A percentile compares a stretch with the other conserved stretches of the same genome.
Conservation (phyloP, 2,329 filamentous ascomycete genomes). For the Celoporthe dispersa region DNA sequence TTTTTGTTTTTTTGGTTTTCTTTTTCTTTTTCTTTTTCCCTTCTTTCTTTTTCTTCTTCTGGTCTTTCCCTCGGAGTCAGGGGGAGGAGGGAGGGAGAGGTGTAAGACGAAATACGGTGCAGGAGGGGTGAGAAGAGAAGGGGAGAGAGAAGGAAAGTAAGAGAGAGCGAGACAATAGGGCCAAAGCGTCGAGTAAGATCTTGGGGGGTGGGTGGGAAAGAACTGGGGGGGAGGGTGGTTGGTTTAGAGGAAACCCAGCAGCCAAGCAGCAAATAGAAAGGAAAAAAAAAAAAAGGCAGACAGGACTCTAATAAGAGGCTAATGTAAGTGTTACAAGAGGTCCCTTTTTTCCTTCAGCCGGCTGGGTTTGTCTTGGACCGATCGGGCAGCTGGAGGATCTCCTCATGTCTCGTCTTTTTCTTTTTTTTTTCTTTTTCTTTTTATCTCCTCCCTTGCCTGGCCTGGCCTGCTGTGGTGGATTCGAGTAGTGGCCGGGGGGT, state of each 20-base stretch:
- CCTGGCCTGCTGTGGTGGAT: not conserved
- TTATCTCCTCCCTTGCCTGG: not conserved
- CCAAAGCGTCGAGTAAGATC: not conserved
- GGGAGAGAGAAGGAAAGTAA: not conserved
- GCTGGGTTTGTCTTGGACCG: slow-evolving; percentile 14
- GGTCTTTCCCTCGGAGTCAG: not conserved
- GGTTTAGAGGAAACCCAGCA: not conserved
- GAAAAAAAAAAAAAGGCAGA: not conserved
- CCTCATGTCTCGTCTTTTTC: not conserved
- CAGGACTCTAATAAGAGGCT: slow-evolving; percentile 2
- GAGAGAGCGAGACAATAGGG: not conserved
- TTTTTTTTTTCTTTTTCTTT: not conserved
- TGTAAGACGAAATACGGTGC: not conserved
- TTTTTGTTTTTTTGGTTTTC: too few species aligned
- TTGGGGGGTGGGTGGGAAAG: not conserved
- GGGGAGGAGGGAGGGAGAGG: not conserved
- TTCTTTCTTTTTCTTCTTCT: not conserved
- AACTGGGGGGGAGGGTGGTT: not conserved
- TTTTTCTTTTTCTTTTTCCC: too few species aligned
- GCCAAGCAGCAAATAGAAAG: not conserved
- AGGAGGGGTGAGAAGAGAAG: not conserved
- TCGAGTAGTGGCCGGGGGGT: not conserved
- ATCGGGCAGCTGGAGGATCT: slow-evolving; percentile 14
- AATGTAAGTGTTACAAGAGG: slow-evolving; percentile 14
- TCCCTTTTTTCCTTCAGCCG: not conserved